A percentile compares a stretch with the other conserved stretches of the same genome.
phyloP scores from a whole-genome alignment of 2,329 filamentous ascomycete genomes.

The Beauveria medogensis region DNA sequence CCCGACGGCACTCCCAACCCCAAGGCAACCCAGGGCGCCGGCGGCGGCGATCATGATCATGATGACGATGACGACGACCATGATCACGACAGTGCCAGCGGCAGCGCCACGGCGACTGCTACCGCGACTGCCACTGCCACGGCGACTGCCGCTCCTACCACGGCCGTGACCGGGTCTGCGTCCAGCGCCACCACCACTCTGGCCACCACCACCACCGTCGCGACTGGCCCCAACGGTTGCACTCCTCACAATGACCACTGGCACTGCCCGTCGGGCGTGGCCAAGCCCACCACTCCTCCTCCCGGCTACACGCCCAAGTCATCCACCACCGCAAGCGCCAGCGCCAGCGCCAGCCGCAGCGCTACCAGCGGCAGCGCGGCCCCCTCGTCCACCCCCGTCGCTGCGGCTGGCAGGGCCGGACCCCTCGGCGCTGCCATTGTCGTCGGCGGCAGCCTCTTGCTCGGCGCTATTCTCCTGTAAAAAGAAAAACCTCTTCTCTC shows the following conservation, averaged over 20 bases:
- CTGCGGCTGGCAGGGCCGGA: not conserved
- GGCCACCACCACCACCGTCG: no score
- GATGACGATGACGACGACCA: no score
- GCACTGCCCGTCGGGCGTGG: slow-evolving; percentile 10
- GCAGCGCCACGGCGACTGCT: no score
- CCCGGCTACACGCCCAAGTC: not conserved
- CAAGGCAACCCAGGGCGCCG: not conserved
- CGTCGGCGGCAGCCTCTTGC: slow-evolving; percentile 12
- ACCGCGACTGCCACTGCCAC: no score
- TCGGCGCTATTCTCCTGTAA: slow-evolving; percentile 12
- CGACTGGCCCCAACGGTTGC: not conserved
- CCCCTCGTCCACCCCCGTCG: not conserved
- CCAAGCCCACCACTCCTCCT: slow-evolving; percentile 10
- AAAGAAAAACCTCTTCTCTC: no score
- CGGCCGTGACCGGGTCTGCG: no score
- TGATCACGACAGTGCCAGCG: no score
- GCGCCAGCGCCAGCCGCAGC: not conserved
- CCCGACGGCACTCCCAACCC: slow-evolving; percentile 7
- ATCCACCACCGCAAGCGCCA: not conserved
- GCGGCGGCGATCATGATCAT: not conserved
- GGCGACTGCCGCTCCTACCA: no score
- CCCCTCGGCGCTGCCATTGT: slow-evolving; percentile 5
- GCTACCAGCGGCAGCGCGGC: not conserved
- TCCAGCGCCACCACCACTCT: no score
- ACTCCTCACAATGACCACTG: slow-evolving; percentile 11